Evolutionary conservation across 129 eudicot genomes (phyloP), one percentile per base, ranked within the genome.

Genomic region (Oenanthe sinensis): DNA sequence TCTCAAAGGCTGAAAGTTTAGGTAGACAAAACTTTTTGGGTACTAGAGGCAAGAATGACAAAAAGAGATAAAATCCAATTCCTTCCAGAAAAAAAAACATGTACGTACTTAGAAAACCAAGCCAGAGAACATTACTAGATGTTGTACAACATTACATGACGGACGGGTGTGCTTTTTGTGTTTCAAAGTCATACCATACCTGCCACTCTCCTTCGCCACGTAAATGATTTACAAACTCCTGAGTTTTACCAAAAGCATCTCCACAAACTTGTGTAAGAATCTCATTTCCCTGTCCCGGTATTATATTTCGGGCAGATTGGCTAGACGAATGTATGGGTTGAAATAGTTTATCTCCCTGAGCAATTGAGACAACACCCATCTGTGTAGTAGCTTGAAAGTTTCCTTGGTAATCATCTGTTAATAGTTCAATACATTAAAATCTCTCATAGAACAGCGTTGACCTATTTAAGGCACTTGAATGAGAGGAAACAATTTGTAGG

Each of bases 341-440:
- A 85, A 85, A 83, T 50, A 74, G 58, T 65, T 1, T 78, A 39
- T 71, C 93, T 84, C 85, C 86, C 78, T 83, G 89, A 52, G 83
- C 75, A 75, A 86, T 75, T n/a, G 89, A 82, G 74, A 70, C 81
- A 69, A 84, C 83, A 79, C 82, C 82, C 84, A 83, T 79, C 65
- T 78, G 90, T 40, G 90, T 81, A 85, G 77, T 81, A 63, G 84
- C 80, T 84, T 86, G 78, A 70, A 81, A 78, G 24, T 84, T 85
- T 68, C 84, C 90, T 79, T 87, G 87, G 81, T 88, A 93, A 75
- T 86, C 88, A 80, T 81, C 98, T 94, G 92, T 76, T 52, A 63
- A 79, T 60, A 62, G 73, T 71, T 74, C 9, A 67, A 79, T 69
- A n/a, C 70, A 26, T 65, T 26, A 78, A 28, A 5, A 78, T 45